Evolutionary conservation across 2,329 filamentous ascomycete genomes (phyloP).

Genomic region (Celoporthe dispersa): DNA sequence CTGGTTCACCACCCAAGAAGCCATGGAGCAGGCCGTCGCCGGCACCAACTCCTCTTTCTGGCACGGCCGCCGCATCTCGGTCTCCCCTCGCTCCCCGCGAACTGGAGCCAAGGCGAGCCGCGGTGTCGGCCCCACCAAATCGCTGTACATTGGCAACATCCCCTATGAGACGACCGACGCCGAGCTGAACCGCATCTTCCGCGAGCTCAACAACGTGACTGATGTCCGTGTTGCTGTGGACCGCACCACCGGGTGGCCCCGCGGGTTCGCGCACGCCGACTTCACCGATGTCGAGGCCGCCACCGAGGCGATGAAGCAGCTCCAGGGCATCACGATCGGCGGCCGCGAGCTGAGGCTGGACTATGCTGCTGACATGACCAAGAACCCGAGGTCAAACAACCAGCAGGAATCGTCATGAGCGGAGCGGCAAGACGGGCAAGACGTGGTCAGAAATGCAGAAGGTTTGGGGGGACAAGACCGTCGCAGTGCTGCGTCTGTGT

Average conservation of each 20-base stretch:
- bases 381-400: constrained; percentile 22
- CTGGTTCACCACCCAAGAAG: constrained; percentile 34
- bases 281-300: constrained; percentile 73
- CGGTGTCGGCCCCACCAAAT: constrained; percentile 33
- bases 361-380: constrained; percentile 49
- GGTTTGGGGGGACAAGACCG: background rate
- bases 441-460: background rate
- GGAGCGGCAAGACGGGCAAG: background rate
- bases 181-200: constrained; percentile 80
- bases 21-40: constrained; percentile 34
- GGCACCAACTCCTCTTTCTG: constrained; percentile 43
- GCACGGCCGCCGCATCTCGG: constrained; percentile 43
- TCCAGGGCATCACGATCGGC: constrained; percentile 64
- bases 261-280: constrained; percentile 85
- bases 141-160: constrained; percentile 82
- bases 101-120: background rate
- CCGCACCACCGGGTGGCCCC: constrained; percentile 75
- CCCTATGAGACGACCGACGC: constrained; percentile 83
- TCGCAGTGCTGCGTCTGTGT: background rate
- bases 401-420: background rate
- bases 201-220: constrained; percentile 67
- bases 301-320: constrained; percentile 57
- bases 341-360: constrained; percentile 70
- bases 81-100: constrained; percentile 31
- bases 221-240: constrained; percentile 86